A percentile compares a stretch with the other conserved stretches of the same genome.
Conservation (phyloP, 2,329 filamentous ascomycete species). For the Metarhizium anisopliae region DNA sequence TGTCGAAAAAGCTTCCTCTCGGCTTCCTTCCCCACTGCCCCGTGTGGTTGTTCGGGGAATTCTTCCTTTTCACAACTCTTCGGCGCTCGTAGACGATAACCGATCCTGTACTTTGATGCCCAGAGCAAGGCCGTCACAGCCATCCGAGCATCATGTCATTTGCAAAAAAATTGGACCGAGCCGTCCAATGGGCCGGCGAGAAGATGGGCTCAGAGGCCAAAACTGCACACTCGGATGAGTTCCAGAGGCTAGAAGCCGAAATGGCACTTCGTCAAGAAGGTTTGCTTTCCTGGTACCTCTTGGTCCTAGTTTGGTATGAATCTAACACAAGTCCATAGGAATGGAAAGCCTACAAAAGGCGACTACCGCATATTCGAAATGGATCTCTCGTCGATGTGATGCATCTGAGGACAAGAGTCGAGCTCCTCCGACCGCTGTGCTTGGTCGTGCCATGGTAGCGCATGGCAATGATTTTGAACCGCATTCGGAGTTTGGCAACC, state of each 20-base stretch:
- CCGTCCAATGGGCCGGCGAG: constrained; percentile 97
- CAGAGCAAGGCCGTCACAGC: background rate
- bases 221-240: constrained; percentile 80
- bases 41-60: background rate
- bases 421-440: constrained; percentile 64
- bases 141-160: constrained; percentile 36
- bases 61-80: background rate
- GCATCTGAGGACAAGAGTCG: constrained; percentile 78
- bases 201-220: constrained; percentile 90
- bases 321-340: constrained; percentile 40
- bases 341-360: constrained; percentile 85
- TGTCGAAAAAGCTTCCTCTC: too few relatives aligned
- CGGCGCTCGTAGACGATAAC: background rate
- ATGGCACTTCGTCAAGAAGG: constrained; percentile 86
- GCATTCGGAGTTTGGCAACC: constrained; percentile 86
- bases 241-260: constrained; percentile 81
- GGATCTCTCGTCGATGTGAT: constrained; percentile 74
- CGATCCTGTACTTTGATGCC: background rate
- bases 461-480: constrained; percentile 91
- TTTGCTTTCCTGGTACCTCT: constrained; percentile 27
- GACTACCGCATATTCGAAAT: constrained; percentile 81
- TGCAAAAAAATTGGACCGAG: constrained; percentile 83
- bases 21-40: background rate
- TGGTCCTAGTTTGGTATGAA: background rate
- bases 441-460: constrained; percentile 76